These are phyloP conservation scores for Fusarium sterilihyphosum DNA, from an alignment of 2,329 filamentous ascomycete genomes.

Conservation along the genomic window DNA sequence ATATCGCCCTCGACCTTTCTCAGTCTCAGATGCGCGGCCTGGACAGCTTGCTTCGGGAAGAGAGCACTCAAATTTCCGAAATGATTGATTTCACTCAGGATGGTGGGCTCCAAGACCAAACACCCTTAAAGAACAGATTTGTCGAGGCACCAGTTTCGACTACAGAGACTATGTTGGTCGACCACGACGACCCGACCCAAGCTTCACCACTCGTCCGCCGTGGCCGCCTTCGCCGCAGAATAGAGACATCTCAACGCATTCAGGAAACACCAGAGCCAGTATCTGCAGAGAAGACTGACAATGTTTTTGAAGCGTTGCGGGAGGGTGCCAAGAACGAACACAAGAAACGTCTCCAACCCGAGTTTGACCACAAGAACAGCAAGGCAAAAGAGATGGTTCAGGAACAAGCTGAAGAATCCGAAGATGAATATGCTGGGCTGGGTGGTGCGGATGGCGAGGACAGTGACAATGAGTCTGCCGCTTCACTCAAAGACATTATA, in stretches of 20 bases:
- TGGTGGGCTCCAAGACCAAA: conserved; percentile 76
- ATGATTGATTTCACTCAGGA: conserved; percentile 84
- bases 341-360: conserved; percentile 60
- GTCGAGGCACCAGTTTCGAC: conserved; percentile 73
- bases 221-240: conserved; percentile 61
- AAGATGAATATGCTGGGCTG: conserved; percentile 96
- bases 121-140: conserved; percentile 76
- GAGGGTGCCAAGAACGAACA: conserved; percentile 68
- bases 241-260: conserved; percentile 42
- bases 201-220: conserved; percentile 74
- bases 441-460: conserved; percentile 92
- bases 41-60: conserved; percentile 63
- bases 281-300: conserved; percentile 33
- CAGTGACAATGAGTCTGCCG: conserved; percentile 75
- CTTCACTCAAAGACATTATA: conserved; percentile 86
- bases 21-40: conserved; percentile 70
- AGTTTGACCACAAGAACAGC: conserved; percentile 86
- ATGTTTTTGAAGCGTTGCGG: conserved; percentile 77
- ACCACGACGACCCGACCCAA: conserved; percentile 53
- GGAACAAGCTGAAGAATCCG: conserved; percentile 95
- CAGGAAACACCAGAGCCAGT: conserved; percentile 35
- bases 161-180: conserved; percentile 70
- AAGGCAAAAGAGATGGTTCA: conserved; percentile 88
- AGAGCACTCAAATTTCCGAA: conserved; percentile 72
- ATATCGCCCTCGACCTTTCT: conserved; percentile 65